Evolutionary conservation across 2,329 filamentous ascomycete genomes (phyloP).

Genomic region (Colletotrichum shisoi): DNA sequence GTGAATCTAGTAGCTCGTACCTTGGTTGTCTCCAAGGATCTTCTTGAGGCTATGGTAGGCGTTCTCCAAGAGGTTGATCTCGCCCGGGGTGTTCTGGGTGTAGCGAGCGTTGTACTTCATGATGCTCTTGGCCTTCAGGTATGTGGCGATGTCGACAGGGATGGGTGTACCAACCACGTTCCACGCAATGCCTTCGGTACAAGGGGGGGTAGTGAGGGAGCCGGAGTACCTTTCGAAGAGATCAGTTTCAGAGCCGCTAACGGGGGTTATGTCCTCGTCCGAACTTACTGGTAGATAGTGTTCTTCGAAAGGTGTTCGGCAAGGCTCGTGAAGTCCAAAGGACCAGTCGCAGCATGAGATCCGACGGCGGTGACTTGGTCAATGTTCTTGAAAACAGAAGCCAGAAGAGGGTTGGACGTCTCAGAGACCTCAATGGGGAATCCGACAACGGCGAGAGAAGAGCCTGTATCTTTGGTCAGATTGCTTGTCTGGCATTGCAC

Average conservation of each 20-base stretch:
- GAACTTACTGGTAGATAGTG: constrained; percentile 52
- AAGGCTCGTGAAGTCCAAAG: constrained; percentile 55
- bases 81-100: constrained; percentile 59
- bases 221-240: constrained; percentile 57
- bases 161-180: constrained; percentile 59
- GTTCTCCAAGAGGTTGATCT: constrained; percentile 53
- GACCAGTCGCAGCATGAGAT: constrained; percentile 47
- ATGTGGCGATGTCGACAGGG: constrained; percentile 59
- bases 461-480: constrained; percentile 43
- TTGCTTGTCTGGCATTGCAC: background rate
- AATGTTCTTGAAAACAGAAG: constrained; percentile 51
- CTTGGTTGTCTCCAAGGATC: constrained; percentile 10
- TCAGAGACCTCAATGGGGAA: constrained; percentile 49
- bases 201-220: constrained; percentile 71
- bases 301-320: constrained; percentile 49
- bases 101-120: constrained; percentile 65
- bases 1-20: constrained; percentile 31
- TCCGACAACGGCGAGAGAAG: constrained; percentile 50
- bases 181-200: constrained; percentile 64
- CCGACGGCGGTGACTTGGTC: constrained; percentile 52
- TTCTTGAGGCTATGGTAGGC: constrained; percentile 30
- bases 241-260: background rate
- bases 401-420: constrained; percentile 46
- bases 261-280: too few relatives aligned
- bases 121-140: constrained; percentile 60